Evolutionary conservation across 2,329 filamentous ascomycete genomes (phyloP), one percentile per base, ranked within the genome.

Genomic region (Ramularia collo-cygni): DNA sequence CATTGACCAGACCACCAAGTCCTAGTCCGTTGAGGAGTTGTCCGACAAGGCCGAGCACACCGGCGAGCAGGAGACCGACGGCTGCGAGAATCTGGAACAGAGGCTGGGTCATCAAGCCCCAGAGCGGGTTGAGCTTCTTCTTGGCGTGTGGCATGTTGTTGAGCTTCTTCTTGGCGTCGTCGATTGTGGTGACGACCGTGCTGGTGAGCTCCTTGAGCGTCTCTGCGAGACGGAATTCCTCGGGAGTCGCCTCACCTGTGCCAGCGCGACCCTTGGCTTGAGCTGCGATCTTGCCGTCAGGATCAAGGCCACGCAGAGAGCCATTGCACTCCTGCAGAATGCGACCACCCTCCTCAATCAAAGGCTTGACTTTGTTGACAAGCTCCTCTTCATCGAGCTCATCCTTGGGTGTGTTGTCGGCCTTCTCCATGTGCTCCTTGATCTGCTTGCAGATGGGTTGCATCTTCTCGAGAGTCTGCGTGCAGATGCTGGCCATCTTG

Each of bases 81-180:
- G 85, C 88, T 7, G 88, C 86, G 35, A 95, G 75, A 60, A 95
- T 95, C 74, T 95, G 89, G 75, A 88, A 86, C 15, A 95, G 70
- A 8, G 89, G 89, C 71, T 95, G 86, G 26, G 79, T 79, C 51
- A 92, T 70, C 35, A 95, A 71, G 19, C 71, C 79, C 87, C 88
- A 94, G 19, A 95, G 77, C 8, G 89, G 88, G 68, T 90, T 95
- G 45, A 95, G 75, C 70, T 90, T 81, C 74, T 94, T 90, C 81
- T 95, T 93, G 30, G 87, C 89, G 52, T 93, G 84, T 4, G 89
- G 88, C 85, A 95, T 92, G 58, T 85, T 84, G 57, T 84, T 79
- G 46, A 95, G 84, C 71, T 85, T 85, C 69, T 83, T 85, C 77
- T 89, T 92, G 17, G 85, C 84, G 48, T 83, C 81, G 58, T 95